Base-by-base conservation (phyloP, 768 basidiomycete species). In the Hemileccinum rubropunctum region DNA sequence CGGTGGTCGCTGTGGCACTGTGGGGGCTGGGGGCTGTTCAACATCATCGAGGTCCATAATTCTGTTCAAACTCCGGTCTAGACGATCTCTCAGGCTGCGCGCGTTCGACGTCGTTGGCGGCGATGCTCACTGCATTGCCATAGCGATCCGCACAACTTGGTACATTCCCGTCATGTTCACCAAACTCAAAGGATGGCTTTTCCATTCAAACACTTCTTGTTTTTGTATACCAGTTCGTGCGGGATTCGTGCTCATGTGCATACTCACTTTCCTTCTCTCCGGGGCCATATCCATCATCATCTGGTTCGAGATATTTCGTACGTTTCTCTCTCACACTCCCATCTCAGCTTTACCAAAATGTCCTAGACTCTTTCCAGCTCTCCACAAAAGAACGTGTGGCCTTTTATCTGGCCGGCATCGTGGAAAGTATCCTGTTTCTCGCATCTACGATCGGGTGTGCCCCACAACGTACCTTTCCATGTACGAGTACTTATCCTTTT, bases 281-380 rank as follows among this genome's bases (percentile, higher is more conserved):
- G 83, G 79, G 2, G 51, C 77, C 15, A 68, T 86, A 28, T 72
- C 81, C 3, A 63, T 79, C 53, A 60, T 80, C 32, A 58, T 83
- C 21, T 87, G 83, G 84, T 83, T 80, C 61, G 80, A 85, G 60
- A 65, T 85, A 15, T 71, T 70, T 20, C 74, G 85, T 85, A 51
- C 51, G 83, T 73, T 15, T 41, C 40, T 13, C 34, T 17, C 10
- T 27, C 35, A 41, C 2, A 7, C 27, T 2, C 27, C 45, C 37
- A n/a, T 44, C 23, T 3, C 23, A 23, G 23, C 23, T 23, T 43
- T 38, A 38, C 38, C 23, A 48, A 34, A 26, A 52, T 39, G 37
- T n/a, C 6, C 36, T 71, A 76, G 67, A 68, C 69, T 49, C 64
- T 48, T 39, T 69, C 67, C 47, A 67, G 11, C 50, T 52, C 47